Conservation (phyloP, 192 early-diverging fungal genomes). For the Chytriomyces sp. region DNA sequence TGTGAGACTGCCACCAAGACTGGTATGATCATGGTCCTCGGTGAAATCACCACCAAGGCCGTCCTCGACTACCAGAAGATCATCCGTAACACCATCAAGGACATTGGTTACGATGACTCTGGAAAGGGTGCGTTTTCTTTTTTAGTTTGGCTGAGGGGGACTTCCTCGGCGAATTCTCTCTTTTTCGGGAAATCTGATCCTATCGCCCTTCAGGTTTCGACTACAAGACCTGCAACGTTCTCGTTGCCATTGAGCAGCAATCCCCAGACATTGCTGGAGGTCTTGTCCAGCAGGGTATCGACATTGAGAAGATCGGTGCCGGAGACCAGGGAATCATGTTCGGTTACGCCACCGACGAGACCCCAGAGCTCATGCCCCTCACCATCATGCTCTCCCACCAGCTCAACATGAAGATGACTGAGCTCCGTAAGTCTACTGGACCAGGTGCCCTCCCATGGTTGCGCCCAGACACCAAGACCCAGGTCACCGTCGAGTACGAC, state of each 20-base stretch:
- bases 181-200: constrained; percentile 20
- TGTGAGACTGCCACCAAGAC: constrained; percentile 99
- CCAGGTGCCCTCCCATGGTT: constrained; percentile 85
- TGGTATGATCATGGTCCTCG: constrained; percentile 99
- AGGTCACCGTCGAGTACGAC: constrained; percentile 99
- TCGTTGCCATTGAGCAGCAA: constrained; percentile 99
- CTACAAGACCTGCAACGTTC: constrained; percentile 99
- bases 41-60: constrained; percentile 99
- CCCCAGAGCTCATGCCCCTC: constrained; percentile 98
- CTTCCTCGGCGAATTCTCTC: no score
- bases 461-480: constrained; percentile 99
- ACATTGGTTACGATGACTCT: constrained; percentile 99
- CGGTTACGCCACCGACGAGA: constrained; percentile 97
- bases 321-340: constrained; percentile 94
- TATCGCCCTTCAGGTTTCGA: constrained; percentile 74
- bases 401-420: constrained; percentile 95
- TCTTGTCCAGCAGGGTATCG: constrained; percentile 88
- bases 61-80: constrained; percentile 99
- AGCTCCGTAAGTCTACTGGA: constrained; percentile 80
- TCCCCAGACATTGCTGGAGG: constrained; percentile 99
- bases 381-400: constrained; percentile 95
- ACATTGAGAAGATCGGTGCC: constrained; percentile 96
- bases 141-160: no score
- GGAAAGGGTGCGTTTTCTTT: constrained; percentile 68
- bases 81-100: constrained; percentile 97